Conservation (phyloP, 1,284 basidiomycete genomes). For the Rhodotorula sp. region DNA sequence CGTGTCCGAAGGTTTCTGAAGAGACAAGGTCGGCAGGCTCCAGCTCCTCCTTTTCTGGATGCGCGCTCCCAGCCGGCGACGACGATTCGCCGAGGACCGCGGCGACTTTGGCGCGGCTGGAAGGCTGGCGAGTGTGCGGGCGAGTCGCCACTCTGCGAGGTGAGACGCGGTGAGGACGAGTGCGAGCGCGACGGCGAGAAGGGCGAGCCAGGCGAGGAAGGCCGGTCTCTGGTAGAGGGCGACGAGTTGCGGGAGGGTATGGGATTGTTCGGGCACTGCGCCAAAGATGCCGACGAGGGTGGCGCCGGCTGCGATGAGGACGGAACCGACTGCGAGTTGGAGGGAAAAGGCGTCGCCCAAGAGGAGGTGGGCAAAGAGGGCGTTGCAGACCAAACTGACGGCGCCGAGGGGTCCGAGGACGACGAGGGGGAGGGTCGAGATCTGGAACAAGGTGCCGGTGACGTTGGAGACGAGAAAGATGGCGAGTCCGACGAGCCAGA, state of each 20-base stretch:
- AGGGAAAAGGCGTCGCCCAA: constrained; percentile 82
- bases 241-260: constrained; percentile 82
- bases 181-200: constrained; percentile 65
- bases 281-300: constrained; percentile 89
- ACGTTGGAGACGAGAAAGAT: constrained; percentile 69
- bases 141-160: constrained; percentile 58
- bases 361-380: constrained; percentile 81
- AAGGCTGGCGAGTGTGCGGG: not conserved
- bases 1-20: too few species aligned
- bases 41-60: not conserved
- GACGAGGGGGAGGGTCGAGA: constrained; percentile 88
- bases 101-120: constrained; percentile 16
- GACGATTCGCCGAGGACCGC: not conserved
- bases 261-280: constrained; percentile 77
- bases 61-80: too few species aligned
- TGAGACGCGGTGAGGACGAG: constrained; percentile 66
- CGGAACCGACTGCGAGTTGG: constrained; percentile 80
- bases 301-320: constrained; percentile 84
- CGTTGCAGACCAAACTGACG: constrained; percentile 82
- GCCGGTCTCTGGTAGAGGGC: constrained; percentile 71
- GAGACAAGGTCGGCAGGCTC: too few species aligned
- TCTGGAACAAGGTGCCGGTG: constrained; percentile 84
- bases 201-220: constrained; percentile 77
- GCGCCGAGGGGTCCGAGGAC: constrained; percentile 80
- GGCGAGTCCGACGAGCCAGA: constrained; percentile 81